Evolutionary conservation across 352 stramenopile genomes (phyloP).

Genomic region (Pythium phragmiticola): DNA sequence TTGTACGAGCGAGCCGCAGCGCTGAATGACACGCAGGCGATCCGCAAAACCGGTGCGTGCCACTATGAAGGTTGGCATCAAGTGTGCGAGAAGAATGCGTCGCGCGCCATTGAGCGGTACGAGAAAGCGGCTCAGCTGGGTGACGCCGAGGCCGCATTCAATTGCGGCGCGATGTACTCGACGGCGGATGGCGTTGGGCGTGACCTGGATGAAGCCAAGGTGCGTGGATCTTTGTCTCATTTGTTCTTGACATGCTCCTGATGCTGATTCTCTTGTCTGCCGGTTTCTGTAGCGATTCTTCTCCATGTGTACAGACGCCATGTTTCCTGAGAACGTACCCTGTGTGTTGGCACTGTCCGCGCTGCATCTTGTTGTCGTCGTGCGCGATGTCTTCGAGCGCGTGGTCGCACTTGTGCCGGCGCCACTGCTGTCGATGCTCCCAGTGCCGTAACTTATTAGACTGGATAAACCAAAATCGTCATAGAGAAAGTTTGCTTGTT

Average conservation of each 20-base stretch:
- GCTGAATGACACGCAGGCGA: slow-evolving; percentile 70
- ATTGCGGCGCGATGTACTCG: slow-evolving; percentile 57
- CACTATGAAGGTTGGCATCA: slow-evolving; percentile 60
- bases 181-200: slow-evolving; percentile 43
- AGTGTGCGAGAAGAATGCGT: slow-evolving; percentile 53
- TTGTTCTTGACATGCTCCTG: neutral
- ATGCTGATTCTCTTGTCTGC: slow-evolving; percentile 3
- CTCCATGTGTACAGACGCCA: slow-evolving; percentile 41
- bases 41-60: slow-evolving; percentile 65
- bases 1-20: slow-evolving; percentile 53
- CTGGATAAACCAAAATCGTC: neutral
- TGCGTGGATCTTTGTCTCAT: slow-evolving; percentile 4
- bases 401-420: slow-evolving; percentile 4
- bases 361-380: slow-evolving; percentile 25
- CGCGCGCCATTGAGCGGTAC: slow-evolving; percentile 54
- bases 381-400: neutral
- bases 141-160: slow-evolving; percentile 63
- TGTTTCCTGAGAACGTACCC: slow-evolving; percentile 65
- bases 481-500: neutral
- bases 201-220: slow-evolving; percentile 42
- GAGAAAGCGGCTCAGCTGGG: slow-evolving; percentile 47
- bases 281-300: slow-evolving; percentile 38
- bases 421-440: slow-evolving; percentile 13
- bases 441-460: slow-evolving; percentile 27
- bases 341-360: slow-evolving; percentile 41